Conservation (phyloP, 2,329 filamentous ascomycete species). For the Trichoderma oligosporum region DNA sequence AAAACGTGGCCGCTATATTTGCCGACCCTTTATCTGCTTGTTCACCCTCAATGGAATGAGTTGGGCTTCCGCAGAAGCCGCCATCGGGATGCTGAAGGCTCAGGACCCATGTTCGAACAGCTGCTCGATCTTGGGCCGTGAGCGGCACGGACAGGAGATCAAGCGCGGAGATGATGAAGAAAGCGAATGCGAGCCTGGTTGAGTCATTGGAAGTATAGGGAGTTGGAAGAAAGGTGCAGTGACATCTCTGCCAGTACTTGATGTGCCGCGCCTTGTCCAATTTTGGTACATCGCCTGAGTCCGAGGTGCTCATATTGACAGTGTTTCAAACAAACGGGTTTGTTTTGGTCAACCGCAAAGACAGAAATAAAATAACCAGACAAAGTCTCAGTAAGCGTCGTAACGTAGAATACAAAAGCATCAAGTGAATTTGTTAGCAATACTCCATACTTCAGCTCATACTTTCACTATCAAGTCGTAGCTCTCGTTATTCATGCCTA, state of each 20-base stretch:
- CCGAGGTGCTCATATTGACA: conserved; percentile 1
- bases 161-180: conserved; percentile 81
- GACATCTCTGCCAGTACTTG: conserved; percentile 89
- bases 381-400: neutral
- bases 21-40: conserved; percentile 51
- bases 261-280: conserved; percentile 67
- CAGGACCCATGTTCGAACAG: conserved; percentile 73
- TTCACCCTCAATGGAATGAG: conserved; percentile 43
- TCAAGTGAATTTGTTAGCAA: neutral
- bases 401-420: neutral
- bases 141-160: conserved; percentile 70
- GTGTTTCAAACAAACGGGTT: no score
- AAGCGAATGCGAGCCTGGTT: conserved; percentile 82
- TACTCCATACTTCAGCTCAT: neutral
- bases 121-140: conserved; percentile 41
- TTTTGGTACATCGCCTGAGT: conserved; percentile 11
- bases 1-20: conserved; percentile 83
- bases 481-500: neutral
- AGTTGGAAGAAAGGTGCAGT: conserved; percentile 74
- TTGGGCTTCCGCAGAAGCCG: conserved; percentile 84
- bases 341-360: neutral
- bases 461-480: neutral
- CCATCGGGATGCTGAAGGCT: conserved; percentile 79
- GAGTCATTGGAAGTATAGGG: conserved; percentile 87
- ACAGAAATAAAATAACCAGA: neutral